These are phyloP conservation scores for Pisolithus orientalis DNA, from an alignment of 768 basidiomycete species.

Conservation along the genomic window DNA sequence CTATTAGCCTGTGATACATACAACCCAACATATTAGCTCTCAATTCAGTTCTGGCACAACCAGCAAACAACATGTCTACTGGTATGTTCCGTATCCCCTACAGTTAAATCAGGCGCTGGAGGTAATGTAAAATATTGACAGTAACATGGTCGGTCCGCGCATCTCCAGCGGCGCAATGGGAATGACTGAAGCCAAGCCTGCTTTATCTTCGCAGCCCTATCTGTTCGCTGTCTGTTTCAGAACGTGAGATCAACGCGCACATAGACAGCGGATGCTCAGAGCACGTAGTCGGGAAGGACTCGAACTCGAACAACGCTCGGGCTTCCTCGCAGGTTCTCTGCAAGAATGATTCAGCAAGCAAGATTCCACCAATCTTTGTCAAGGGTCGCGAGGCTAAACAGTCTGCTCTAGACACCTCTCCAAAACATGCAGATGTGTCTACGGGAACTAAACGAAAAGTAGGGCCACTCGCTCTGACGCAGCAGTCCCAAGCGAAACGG, in stretches of 20 bases:
- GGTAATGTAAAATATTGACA: background rate
- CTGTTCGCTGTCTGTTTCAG: constrained; percentile 37
- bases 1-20: too few relatives aligned
- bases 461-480: constrained; percentile 8
- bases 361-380: constrained; percentile 40
- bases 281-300: constrained; percentile 6
- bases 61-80: background rate
- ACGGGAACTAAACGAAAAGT: constrained; percentile 24
- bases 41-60: too few relatives aligned
- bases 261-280: constrained; percentile 42
- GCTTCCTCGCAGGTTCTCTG: background rate
- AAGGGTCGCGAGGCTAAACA: constrained; percentile 12
- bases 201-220: constrained; percentile 35
- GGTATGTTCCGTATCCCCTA: background rate
- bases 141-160: constrained; percentile 20
- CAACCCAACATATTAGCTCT: too few relatives aligned
- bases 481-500: constrained; percentile 14
- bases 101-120: background rate
- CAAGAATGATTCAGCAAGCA: constrained; percentile 15
- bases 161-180: background rate
- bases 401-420: constrained; percentile 8
- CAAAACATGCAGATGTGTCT: constrained; percentile 7
- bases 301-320: background rate
- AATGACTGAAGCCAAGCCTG: background rate
- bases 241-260: constrained; percentile 43